Evolutionary conservation across 129 eudicot species (phyloP).

Genomic region (Kitagawia praeruptora): DNA sequence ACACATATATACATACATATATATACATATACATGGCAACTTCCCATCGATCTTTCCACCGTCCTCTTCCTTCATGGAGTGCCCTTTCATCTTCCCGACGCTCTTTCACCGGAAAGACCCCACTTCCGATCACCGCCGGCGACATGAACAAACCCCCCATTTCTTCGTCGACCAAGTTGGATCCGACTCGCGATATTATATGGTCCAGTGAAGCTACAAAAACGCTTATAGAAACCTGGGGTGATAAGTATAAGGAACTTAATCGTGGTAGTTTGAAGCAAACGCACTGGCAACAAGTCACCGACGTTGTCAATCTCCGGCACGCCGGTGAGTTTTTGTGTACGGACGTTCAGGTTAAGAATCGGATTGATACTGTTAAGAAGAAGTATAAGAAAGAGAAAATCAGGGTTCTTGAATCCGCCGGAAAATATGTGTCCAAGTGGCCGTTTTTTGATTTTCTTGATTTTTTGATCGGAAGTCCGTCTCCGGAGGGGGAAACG

Average conservation of each 20-base stretch:
- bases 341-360: constrained; percentile 68
- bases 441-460: constrained; percentile 67
- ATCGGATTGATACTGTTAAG: constrained; percentile 74
- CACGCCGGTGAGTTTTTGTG: constrained; percentile 40
- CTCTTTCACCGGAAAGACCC: not conserved
- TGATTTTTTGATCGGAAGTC: constrained; percentile 51
- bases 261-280: constrained; percentile 63
- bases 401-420: constrained; percentile 25
- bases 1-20: not conserved
- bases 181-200: constrained; percentile 48
- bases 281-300: constrained; percentile 67
- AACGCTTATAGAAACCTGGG: constrained; percentile 72
- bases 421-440: constrained; percentile 28
- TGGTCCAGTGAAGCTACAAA: constrained; percentile 69
- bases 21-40: not conserved
- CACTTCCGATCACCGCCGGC: not conserved
- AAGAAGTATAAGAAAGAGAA: constrained; percentile 76
- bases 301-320: constrained; percentile 60
- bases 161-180: not conserved
- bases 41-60: constrained; percentile 4
- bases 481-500: constrained; percentile 21
- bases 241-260: constrained; percentile 38
- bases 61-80: not conserved
- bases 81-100: constrained; percentile 1
- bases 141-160: not conserved